Conservation (phyloP, 192 early-diverging fungal species). For the Rhizophlyctis rosea region DNA sequence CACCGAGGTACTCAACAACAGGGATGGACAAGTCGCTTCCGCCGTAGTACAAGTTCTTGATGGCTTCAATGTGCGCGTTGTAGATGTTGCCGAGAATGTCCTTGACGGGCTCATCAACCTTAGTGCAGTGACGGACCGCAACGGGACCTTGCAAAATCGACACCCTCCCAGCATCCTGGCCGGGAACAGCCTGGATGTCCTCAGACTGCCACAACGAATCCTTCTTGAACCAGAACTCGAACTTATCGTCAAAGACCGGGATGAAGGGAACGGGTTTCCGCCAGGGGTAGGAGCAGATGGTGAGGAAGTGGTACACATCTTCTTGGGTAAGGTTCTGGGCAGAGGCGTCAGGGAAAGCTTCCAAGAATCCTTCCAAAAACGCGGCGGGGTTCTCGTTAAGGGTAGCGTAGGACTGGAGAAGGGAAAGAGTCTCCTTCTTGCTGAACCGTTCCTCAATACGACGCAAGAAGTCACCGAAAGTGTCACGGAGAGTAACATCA, state of each 20-base stretch:
- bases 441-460: constrained; percentile 89
- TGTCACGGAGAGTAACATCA: constrained; percentile 62
- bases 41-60: constrained; percentile 71
- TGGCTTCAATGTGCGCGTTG: constrained; percentile 67
- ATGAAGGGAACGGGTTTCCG: constrained; percentile 91
- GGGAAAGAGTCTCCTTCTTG: constrained; percentile 48
- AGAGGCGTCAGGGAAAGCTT: constrained; percentile 63
- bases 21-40: constrained; percentile 64
- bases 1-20: constrained; percentile 74
- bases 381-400: constrained; percentile 58
- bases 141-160: constrained; percentile 88
- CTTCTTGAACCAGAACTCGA: constrained; percentile 88
- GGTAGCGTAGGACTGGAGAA: constrained; percentile 61
- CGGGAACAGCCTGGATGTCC: constrained; percentile 77
- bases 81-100: constrained; percentile 86
- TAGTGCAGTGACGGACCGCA: constrained; percentile 69
- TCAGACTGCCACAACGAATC: constrained; percentile 89
- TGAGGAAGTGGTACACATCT: constrained; percentile 80
- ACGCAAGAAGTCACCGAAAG: constrained; percentile 75
- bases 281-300: constrained; percentile 67
- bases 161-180: constrained; percentile 77
- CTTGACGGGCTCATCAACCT: constrained; percentile 80
- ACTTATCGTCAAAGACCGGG: constrained; percentile 79
- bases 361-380: constrained; percentile 68
- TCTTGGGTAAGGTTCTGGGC: constrained; percentile 77